Conservation (phyloP, 352 stramenopile species). For the Phytopythium mirpurense region DNA sequence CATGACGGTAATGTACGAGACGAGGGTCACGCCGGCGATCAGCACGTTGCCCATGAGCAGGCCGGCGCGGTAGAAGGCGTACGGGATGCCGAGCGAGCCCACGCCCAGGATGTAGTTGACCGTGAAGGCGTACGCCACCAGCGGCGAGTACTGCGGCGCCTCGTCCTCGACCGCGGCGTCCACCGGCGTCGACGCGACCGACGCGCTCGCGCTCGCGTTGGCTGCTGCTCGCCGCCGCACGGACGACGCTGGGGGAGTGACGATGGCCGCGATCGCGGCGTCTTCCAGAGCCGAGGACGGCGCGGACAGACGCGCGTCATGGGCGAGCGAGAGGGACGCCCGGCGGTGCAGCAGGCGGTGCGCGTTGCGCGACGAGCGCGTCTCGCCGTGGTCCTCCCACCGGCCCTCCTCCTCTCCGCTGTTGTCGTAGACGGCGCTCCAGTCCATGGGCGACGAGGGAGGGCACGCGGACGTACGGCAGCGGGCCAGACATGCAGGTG, state of each 20-base stretch:
- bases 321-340: slow-evolving; percentile 42
- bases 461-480: too few relatives aligned
- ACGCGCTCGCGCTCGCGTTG: neutral
- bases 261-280: slow-evolving; percentile 1
- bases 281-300: slow-evolving; percentile 1
- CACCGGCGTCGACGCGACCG: slow-evolving; percentile 1
- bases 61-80: slow-evolving; percentile 78
- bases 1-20: slow-evolving; percentile 88
- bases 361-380: slow-evolving; percentile 59
- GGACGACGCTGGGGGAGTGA: slow-evolving; percentile 2
- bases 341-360: slow-evolving; percentile 63
- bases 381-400: slow-evolving; percentile 71
- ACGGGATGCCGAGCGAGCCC: slow-evolving; percentile 86
- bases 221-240: neutral
- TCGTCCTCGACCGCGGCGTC: neutral
- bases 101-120: slow-evolving; percentile 93
- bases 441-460: slow-evolving; percentile 43
- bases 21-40: slow-evolving; percentile 70
- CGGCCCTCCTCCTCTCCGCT: slow-evolving; percentile 51
- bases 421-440: slow-evolving; percentile 74
- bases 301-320: slow-evolving; percentile 7
- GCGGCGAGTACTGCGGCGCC: slow-evolving; percentile 47
- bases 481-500: neutral
- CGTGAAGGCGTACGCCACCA: slow-evolving; percentile 86
- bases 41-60: slow-evolving; percentile 71